Evolutionary conservation across 768 basidiomycete species (phyloP), one percentile per base, ranked within the genome.

Genomic region (Tremella yokohamensis): DNA sequence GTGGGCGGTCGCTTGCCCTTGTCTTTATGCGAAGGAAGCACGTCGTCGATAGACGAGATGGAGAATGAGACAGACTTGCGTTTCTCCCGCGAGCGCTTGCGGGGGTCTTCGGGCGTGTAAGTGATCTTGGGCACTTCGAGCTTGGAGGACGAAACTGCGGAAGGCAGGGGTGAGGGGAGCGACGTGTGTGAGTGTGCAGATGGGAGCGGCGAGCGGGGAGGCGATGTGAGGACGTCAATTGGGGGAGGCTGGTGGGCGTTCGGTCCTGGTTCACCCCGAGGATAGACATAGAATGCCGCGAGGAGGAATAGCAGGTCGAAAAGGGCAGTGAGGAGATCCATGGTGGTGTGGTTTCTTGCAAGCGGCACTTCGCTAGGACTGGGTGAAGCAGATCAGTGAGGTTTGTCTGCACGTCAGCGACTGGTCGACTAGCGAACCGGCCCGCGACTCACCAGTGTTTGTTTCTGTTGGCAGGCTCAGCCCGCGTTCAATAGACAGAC

Each of bases 11-110:
- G 13, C 2, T 45, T n/a, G 3, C 39, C 29, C 42, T 45, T 61
- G 2, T 9, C 26, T 19, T 34, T 25, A 1, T 40, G 20, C 18
- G 25, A 2, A 22, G n/a, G 38, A 22, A 55, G 39, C 39, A 61
- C 20, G n/a, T 61, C 59, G n/a, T 40, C 24, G 39, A 61, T 40
- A n/a, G 59, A 61, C 13, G 59, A 61, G 15, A 61, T 11, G 18
- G 59, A 61, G 59, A 61, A 61, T n/a, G 54, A 56, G 29, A 61
- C 59, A 8, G 59, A 61, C 24, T 61, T 61, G 15, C 40, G 26
- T 25, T 61, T 61, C 18, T 52, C 48, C 2, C 40, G 24, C 11
- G n/a, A n/a, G n/a, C 18, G 47, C 4, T 34, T 49, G 9, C 13
- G n/a, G 11, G 25, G 44, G 2, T 19, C 40, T 8, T 29, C 44